Percentiles rank a stretch among this genome's conserved stretches.
These are phyloP conservation scores for Aureobasidium uvarum DNA, from an alignment of 2,329 filamentous ascomycete species.

Conservation along the genomic window DNA sequence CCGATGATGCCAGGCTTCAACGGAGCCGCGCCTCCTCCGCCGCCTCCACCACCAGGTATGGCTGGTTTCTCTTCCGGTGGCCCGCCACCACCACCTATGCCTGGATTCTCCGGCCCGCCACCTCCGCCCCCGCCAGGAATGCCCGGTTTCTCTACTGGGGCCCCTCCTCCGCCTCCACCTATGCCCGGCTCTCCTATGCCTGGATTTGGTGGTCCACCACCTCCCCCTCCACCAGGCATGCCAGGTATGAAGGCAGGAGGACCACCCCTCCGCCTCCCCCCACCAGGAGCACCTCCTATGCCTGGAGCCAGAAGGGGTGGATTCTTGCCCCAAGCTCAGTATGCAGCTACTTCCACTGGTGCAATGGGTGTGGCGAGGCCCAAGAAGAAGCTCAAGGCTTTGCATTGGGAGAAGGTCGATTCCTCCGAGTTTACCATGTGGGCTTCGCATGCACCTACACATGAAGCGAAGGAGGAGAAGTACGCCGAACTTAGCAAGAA, in stretches of 20 bases:
- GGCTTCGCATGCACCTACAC: conserved; percentile 82
- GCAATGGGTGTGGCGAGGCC: conserved; percentile 78
- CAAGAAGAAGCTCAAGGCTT: conserved; percentile 99
- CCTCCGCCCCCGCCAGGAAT: conserved; percentile 56
- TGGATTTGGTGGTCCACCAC: conserved; percentile 43
- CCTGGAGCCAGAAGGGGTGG: conserved; percentile 62
- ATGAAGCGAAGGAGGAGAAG: conserved; percentile 88
- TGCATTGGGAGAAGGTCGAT: conserved; percentile 99
- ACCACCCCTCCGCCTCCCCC: conserved; percentile 60
- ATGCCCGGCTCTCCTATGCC: conserved; percentile 52
- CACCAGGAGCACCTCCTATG: conserved; percentile 65
- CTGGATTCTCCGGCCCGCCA: conserved; percentile 52
- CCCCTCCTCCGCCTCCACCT: conserved; percentile 43
- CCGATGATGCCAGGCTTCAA: conserved; percentile 48
- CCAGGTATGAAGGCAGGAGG: conserved; percentile 51
- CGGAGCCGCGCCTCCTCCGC: conserved; percentile 40
- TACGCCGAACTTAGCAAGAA: conserved; percentile 90
- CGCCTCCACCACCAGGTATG: conserved; percentile 47
- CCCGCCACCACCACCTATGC: conserved; percentile 50
- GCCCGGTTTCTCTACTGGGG: conserved; percentile 45
- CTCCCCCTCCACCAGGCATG: conserved; percentile 52
- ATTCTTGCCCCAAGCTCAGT: conserved; percentile 66
- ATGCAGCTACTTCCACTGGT: conserved; percentile 56
- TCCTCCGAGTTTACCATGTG: conserved; percentile 87
- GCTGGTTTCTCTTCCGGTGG: conserved; percentile 45